Evolutionary conservation across 495 filamentous ascomycete genomes (phyloP), one percentile per base, ranked within the genome.

Genomic region (Platismatia glauca): DNA sequence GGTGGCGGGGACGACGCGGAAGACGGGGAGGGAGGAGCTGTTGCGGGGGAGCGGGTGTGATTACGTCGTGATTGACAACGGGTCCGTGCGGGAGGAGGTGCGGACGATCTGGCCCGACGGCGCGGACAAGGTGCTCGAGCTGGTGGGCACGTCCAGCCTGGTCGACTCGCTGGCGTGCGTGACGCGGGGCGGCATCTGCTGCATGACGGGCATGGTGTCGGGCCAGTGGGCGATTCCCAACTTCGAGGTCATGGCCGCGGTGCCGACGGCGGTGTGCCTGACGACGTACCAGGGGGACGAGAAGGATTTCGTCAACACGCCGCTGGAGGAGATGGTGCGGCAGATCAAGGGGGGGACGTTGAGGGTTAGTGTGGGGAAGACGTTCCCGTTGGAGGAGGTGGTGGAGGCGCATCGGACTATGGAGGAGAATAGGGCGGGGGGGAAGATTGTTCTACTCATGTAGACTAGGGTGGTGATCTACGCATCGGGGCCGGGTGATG

Each of bases 301-400:
- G 31, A 70, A 71, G 34, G 73, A 81, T 46, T 78, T 83, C 64
- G 74, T 76, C 66, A 70, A 68, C 0, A 79, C 74, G 50, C 80
- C 81, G 9, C 68, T 80, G 69, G 69, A 78, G 63, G 73, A 78
- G 37, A 63, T 82, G 62, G 72, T 74, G 6, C 59, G 71, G 46
- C 70, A 71, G 61, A 70, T 76, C 15, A 71, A 71, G 55, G 64
- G 66, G 8, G 77, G 74, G 11, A 75, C 62, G 62, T 61, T 77
- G 61, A 71, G 75, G 57, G 70, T 82, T 20, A 69, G 72, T 58
- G 68, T 78, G 46, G 79, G 78, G 1, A 78, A 72, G 67, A 68
- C 74, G 8, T 82, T 82, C 58, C 68, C 71, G 48, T 71, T 82
- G 44, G 79, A 82, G 53, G 73, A 82, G 60, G 79, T 82, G 71